Evolutionary conservation across 208 protist genomes (phyloP).

Genomic region (Hexamita inflata): DNA sequence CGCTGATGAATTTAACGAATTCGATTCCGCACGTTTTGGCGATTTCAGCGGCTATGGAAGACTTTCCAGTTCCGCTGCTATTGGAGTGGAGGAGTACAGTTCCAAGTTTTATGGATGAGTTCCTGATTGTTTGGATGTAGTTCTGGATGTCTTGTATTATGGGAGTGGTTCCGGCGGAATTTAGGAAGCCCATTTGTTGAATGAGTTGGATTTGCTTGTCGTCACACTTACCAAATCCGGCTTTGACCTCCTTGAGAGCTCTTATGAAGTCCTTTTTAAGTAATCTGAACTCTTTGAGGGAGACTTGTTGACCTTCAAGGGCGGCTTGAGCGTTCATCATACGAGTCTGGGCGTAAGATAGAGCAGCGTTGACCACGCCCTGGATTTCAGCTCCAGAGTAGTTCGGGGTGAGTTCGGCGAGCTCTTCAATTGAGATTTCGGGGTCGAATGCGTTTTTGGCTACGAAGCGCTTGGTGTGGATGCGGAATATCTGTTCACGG

Average conservation of each 20-base stretch:
- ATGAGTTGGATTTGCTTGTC: background rate
- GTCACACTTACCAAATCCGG: constrained; percentile 79
- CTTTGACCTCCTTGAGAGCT: constrained; percentile 67
- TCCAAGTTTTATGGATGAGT: background rate
- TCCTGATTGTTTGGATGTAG: background rate
- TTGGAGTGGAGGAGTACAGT: background rate
- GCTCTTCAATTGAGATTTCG: constrained; percentile 71
- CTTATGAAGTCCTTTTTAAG: constrained; percentile 54
- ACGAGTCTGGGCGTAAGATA: constrained; percentile 45
- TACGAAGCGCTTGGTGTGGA: constrained; percentile 83
- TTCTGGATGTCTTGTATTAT: background rate
- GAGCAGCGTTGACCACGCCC: constrained; percentile 60
- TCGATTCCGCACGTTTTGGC: constrained; percentile 68
- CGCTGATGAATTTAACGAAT: constrained; percentile 83
- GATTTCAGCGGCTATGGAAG: constrained; percentile 72
- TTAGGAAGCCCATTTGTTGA: background rate
- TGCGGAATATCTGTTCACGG: constrained; percentile 88
- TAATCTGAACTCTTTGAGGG: constrained; percentile 24
- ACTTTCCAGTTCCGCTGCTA: constrained; percentile 69
- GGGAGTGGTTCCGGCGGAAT: background rate
- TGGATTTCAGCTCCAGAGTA: constrained; percentile 83
- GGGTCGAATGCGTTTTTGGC: constrained; percentile 63
- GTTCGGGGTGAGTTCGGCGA: constrained; percentile 85
- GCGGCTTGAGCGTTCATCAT: background rate
- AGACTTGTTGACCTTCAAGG: background rate